Conservation (phyloP, 1,284 basidiomycete genomes). For the Xanthoconium separans region DNA sequence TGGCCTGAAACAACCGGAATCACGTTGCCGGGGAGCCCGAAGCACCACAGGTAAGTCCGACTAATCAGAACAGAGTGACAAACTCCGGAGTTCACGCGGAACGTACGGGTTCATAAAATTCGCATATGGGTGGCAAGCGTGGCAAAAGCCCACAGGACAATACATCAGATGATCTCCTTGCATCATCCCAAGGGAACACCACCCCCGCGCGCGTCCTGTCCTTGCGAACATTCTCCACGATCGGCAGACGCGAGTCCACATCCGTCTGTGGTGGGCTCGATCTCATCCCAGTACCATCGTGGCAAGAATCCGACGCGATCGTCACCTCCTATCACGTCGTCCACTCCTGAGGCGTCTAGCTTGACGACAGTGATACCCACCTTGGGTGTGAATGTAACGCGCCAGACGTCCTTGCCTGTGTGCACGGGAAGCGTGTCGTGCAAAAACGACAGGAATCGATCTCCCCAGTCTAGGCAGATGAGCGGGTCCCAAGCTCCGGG, state of each 20-base stretch:
- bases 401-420: conserved; percentile 52
- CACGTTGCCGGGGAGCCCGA: conserved; percentile 16
- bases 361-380: conserved; percentile 46
- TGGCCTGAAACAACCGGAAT: conserved; percentile 18
- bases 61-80: conserved; percentile 23
- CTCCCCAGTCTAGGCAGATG: conserved; percentile 74
- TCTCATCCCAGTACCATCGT: conserved; percentile 64
- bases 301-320: conserved; percentile 76
- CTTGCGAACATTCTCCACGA: conserved; percentile 5
- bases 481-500: conserved; percentile 77
- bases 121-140: conserved; percentile 6
- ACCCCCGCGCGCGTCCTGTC: neutral
- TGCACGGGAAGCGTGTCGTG: conserved; percentile 35
- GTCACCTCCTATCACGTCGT: conserved; percentile 62
- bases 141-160: conserved; percentile 12
- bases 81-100: conserved; percentile 23
- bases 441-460: conserved; percentile 60
- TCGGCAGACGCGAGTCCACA: conserved; percentile 6
- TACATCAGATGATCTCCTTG: conserved; percentile 20
- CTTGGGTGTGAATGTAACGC: conserved; percentile 59
- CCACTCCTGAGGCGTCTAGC: conserved; percentile 47
- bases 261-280: conserved; percentile 1
- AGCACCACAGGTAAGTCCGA: conserved; percentile 23
- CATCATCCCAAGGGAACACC: conserved; percentile 21
- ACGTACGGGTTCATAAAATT: conserved; percentile 18